Percentiles rank a stretch among this genome's conserved stretches.
Conservation (phyloP, 257 asterid genomes). For the Ilex aquifolium region DNA sequence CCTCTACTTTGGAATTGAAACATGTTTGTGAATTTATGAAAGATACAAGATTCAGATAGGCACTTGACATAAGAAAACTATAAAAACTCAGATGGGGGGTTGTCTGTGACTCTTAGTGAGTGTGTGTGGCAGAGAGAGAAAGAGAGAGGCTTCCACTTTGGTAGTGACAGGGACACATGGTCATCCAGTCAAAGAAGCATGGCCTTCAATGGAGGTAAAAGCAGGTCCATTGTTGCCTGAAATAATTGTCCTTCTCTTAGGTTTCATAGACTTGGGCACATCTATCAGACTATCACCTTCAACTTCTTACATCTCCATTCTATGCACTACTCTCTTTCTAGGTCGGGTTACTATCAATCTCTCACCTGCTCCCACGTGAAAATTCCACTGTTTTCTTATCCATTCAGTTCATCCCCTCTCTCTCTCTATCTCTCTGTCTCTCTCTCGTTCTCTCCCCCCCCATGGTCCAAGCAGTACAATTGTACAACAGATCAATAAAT, state of each 20-base stretch:
- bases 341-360: background rate
- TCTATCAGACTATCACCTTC: background rate
- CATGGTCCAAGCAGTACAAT: background rate
- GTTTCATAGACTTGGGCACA: constrained; percentile 3
- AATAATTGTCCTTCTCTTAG: constrained; percentile 3
- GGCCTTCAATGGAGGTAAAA: constrained; percentile 2
- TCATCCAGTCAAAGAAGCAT: constrained; percentile 2
- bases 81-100: too few species aligned
- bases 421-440: too few species aligned
- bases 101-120: too few species aligned
- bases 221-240: background rate
- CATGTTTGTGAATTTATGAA: too few species aligned
- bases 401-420: background rate
- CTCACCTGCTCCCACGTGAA: constrained; percentile 13
- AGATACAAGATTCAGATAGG: too few species aligned
- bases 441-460: constrained; percentile 1
- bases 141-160: background rate
- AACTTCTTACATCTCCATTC: background rate
- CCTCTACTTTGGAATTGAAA: too few species aligned
- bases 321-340: background rate
- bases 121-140: too few species aligned
- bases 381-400: background rate
- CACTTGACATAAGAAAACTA: too few species aligned
- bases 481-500: too few species aligned
- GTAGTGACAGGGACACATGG: background rate